phyloP scores from a whole-genome alignment of 2,329 filamentous ascomycete species.

The Cladosporium sp. region DNA sequence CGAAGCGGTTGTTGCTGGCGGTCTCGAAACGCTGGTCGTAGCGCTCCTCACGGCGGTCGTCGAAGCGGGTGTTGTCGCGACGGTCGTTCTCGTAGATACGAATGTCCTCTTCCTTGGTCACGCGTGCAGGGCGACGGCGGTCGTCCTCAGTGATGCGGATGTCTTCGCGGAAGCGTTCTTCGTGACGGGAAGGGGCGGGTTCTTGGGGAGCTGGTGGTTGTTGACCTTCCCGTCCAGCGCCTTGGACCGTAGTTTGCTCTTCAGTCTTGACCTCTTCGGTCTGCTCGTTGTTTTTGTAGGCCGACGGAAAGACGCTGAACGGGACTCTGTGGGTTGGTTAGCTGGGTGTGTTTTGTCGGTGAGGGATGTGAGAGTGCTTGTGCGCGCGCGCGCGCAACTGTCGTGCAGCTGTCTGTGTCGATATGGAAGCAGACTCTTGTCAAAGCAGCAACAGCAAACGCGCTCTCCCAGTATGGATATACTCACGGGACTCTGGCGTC shows the following conservation, averaged over 20 bases:
- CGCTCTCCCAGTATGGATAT: neutral
- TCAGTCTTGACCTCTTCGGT: slow-evolving; percentile 76
- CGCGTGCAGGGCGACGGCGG: slow-evolving; percentile 60
- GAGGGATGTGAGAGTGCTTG: neutral
- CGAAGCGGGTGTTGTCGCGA: slow-evolving; percentile 22
- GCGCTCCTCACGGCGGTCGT: slow-evolving; percentile 6
- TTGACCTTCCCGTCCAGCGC: slow-evolving; percentile 97
- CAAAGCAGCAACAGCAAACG: too few relatives aligned
- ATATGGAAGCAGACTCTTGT: too few relatives aligned
- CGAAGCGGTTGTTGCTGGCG: slow-evolving; percentile 24
- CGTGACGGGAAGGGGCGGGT: slow-evolving; percentile 57
- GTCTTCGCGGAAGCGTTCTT: slow-evolving; percentile 68
- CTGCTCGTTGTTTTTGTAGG: slow-evolving; percentile 73
- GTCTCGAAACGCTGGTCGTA: slow-evolving; percentile 22
- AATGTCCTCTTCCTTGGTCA: slow-evolving; percentile 37
- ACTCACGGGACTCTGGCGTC: slow-evolving; percentile 82
- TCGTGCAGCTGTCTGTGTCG: too few relatives aligned
- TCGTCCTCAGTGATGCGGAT: slow-evolving; percentile 78
- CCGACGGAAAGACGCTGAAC: slow-evolving; percentile 99
- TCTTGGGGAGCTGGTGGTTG: slow-evolving; percentile 62
- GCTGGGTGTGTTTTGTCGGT: slow-evolving; percentile 4
- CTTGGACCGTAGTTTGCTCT: slow-evolving; percentile 73
- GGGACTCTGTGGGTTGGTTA: slow-evolving; percentile 55
- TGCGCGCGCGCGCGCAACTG: neutral
- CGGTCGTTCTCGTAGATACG: slow-evolving; percentile 32